Evolutionary conservation across 805 yeast species (phyloP).

Genomic region (Pichia manshurica): DNA sequence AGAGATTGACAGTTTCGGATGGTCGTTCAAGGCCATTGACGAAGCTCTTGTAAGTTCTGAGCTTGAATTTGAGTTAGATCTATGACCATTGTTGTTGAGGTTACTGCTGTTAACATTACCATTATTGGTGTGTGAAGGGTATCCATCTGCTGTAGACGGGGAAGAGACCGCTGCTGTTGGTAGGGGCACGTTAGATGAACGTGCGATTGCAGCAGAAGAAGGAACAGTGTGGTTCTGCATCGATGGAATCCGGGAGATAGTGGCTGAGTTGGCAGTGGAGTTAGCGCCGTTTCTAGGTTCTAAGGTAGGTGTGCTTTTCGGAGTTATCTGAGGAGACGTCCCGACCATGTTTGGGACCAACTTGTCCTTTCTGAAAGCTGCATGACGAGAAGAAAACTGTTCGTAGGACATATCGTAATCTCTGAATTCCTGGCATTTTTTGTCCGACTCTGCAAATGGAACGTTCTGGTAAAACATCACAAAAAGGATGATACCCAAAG

Average conservation of each 20-base stretch:
- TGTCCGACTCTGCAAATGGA: constrained; percentile 55
- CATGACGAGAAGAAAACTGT: constrained; percentile 29
- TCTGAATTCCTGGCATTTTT: constrained; percentile 43
- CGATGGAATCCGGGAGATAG: constrained; percentile 11
- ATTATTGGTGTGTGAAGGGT: not conserved
- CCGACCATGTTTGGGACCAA: constrained; percentile 8
- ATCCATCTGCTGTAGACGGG: not conserved
- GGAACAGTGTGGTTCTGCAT: constrained; percentile 2
- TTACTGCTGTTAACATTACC: not conserved
- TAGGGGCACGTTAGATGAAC: constrained; percentile 2
- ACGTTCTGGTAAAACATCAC: constrained; percentile 52
- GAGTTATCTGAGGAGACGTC: not conserved
- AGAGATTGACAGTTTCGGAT: not conserved
- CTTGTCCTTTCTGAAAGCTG: constrained; percentile 44
- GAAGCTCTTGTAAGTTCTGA: constrained; percentile 4
- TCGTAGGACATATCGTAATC: constrained; percentile 44
- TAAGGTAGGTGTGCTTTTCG: constrained; percentile 3
- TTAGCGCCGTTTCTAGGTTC: not conserved
- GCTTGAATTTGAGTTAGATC: constrained; percentile 6
- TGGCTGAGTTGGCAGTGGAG: not conserved
- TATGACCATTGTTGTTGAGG: not conserved
- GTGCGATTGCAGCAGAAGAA: constrained; percentile 13
- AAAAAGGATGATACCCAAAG: constrained; percentile 65
- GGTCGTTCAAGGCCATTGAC: not conserved
- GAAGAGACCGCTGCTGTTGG: constrained; percentile 3